Evolutionary conservation across 345 rosid species (phyloP), one percentile per base, ranked within the genome.

Genomic region (Ceriops decandra): DNA sequence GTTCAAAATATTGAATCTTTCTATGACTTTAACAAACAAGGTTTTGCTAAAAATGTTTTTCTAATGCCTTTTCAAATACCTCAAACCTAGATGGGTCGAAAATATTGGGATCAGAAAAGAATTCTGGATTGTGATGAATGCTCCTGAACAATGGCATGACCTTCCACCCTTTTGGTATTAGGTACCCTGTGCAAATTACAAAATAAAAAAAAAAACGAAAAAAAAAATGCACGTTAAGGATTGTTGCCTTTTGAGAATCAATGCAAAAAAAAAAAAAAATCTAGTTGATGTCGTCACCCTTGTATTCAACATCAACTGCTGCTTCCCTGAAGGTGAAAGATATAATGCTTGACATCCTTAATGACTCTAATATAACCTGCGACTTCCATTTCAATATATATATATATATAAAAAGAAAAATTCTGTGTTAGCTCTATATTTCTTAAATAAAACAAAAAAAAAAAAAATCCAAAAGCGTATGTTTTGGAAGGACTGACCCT

Each of bases 121-220:
- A 80, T 27, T 87, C 90, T 7, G 93, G 85, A 78, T 64, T 87
- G 77, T 90, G 98, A 74, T 92, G 98, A 74, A 92, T 90, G 82
- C 79, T 92, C 75, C 93, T 85, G 73, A 92, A 92, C 52, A 88
- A 86, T 20, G 98, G 98, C 56, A 92, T 72, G 10, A 90, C 95
- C 78, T 92, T 92, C 98, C 98, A 92, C 49, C 98, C 98, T 83
- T 86, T 92, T 7, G 98, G 98, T 52, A 92, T 92, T 8, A 92
- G 80, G 67, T 86, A 92, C 10, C 95, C 96, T 92, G 84, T 4
- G 46, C 3, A 33, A 33, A 33, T 33, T 7, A 33, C 36, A 33
- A 33, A 33, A 33, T 33, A n/a, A n/a, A n/a, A 1, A 38, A 9
- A 11, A 38, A 38, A 10, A 15, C 1, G 4, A 38, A 38, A 38